Evolutionary conservation across 495 filamentous ascomycete species (phyloP), one percentile per base, ranked within the genome.

Genomic region (Xylaria longipes): DNA sequence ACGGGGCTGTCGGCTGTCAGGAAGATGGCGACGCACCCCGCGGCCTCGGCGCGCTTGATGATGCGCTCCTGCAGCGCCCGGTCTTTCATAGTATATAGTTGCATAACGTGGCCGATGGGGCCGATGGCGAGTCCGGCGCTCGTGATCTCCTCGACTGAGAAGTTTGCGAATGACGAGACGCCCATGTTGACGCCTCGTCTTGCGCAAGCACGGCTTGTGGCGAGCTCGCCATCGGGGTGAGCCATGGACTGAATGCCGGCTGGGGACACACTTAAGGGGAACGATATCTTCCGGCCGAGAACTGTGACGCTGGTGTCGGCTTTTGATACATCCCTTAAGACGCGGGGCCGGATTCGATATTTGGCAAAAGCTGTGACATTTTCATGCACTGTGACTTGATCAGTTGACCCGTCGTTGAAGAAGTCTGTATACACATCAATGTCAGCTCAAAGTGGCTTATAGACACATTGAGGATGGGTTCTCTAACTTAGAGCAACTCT

Each of bases 331-430:
- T 63, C 22, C 37, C 61, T 41, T 20, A 89, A 77, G 9, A 88
- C 80, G 20, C 86, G 80, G 1, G 86, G 84, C 2, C 84, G 78
- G 63, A 89, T 81, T 37, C 81, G 81, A 69, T 88, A 89, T 29
- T 80, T 81, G 65, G 78, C 75, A 68, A 76, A 87, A 14, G 84
- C 84, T 6, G 79, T 73, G 17, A 31, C 27, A 33, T 74, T 74
- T 33, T 74, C 73, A 15, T 65, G 73, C 25, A 87, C 70, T 2
- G 84, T 87, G 62, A 81, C 69, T 75, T 86, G 83, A 37, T 82
- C 76, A 22, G 82, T 84, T 27, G 84, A 82, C 35, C 84, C 84
- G 37, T 80, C 82, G 62, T 86, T 85, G 81, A 75, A 85, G 74
- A 85, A 86, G 27, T 85, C 84, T 86, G 54, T 5, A 62, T 15